Evolutionary conservation across 164 flowering plant genomes (phyloP).

Genomic region (Berberis vulgaris): DNA sequence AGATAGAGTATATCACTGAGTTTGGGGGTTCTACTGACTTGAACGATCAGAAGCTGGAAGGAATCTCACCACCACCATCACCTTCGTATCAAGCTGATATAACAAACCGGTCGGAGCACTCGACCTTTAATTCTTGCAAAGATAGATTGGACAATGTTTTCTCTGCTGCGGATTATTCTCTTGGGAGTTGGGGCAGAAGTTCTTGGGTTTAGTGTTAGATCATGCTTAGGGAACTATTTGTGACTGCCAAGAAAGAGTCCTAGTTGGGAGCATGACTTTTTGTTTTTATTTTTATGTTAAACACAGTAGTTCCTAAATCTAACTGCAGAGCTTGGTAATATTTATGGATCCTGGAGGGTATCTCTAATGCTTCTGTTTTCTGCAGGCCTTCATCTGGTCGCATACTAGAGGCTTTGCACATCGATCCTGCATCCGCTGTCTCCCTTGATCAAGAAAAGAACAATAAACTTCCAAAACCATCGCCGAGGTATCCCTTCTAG

Average conservation of each 20-base stretch:
- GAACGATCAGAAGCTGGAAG: conserved; percentile 59
- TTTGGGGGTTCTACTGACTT: conserved; percentile 72
- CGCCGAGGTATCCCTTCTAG: conserved; percentile 41
- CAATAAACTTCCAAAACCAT: conserved; percentile 43
- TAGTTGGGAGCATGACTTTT: background rate
- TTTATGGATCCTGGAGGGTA: conserved; percentile 5
- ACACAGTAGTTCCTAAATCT: conserved; percentile 3
- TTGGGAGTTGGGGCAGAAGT: conserved; percentile 42
- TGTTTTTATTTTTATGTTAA: conserved; percentile 14
- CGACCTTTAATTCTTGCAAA: conserved; percentile 90
- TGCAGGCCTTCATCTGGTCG: conserved; percentile 84
- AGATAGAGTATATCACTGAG: conserved; percentile 92
- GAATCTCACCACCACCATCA: conserved; percentile 87
- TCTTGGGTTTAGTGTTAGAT: conserved; percentile 41
- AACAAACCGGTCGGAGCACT: conserved; percentile 99
- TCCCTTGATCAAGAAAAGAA: conserved; percentile 70
- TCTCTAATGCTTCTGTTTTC: conserved; percentile 35
- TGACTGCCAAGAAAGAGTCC: conserved; percentile 25
- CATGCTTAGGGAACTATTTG: conserved; percentile 26
- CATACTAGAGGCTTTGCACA: conserved; percentile 92
- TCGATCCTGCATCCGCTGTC: conserved; percentile 95
- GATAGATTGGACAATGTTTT: conserved; percentile 87
- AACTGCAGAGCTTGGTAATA: conserved; percentile 10
- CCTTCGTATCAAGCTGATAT: conserved; percentile 64
- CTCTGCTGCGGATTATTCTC: conserved; percentile 73